Evolutionary conservation across 2,329 filamentous ascomycete genomes (phyloP).

Genomic region (Aureobasidium namibiae): DNA sequence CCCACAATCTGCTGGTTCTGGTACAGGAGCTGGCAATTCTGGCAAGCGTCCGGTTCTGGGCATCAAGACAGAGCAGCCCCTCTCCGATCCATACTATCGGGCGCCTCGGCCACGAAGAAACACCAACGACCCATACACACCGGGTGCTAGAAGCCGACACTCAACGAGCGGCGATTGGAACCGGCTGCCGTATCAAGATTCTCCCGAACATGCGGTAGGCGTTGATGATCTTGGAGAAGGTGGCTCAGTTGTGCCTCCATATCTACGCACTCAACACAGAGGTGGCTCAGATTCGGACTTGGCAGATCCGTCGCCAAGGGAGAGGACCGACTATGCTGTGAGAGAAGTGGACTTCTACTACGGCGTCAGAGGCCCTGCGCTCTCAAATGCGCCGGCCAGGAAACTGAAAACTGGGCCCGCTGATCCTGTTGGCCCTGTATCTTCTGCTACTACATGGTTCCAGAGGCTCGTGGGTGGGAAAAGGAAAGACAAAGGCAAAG

Average conservation of each 20-base stretch:
- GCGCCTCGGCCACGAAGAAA: constrained; percentile 66
- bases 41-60: constrained; percentile 41
- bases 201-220: constrained; percentile 28
- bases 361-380: constrained; percentile 76
- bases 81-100: constrained; percentile 75
- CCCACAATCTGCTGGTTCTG: constrained; percentile 36
- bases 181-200: constrained; percentile 38
- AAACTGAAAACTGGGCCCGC: constrained; percentile 89
- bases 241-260: constrained; percentile 45
- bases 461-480: constrained; percentile 71
- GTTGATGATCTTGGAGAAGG: constrained; percentile 28
- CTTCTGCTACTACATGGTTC: constrained; percentile 85
- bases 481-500: constrained; percentile 89
- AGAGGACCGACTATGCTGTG: constrained; percentile 77
- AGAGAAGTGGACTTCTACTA: constrained; percentile 98
- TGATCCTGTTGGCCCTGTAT: constrained; percentile 85
- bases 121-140: constrained; percentile 44
- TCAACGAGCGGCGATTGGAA: constrained; percentile 38
- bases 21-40: constrained; percentile 30
- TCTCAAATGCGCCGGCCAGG: constrained; percentile 64
- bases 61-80: constrained; percentile 19
- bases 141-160: constrained; percentile 34
- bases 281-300: constrained; percentile 48
- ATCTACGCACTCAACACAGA: constrained; percentile 39
- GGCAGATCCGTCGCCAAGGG: constrained; percentile 38